Conservation (phyloP, 129 eudicot species). For the Centella asiatica region DNA sequence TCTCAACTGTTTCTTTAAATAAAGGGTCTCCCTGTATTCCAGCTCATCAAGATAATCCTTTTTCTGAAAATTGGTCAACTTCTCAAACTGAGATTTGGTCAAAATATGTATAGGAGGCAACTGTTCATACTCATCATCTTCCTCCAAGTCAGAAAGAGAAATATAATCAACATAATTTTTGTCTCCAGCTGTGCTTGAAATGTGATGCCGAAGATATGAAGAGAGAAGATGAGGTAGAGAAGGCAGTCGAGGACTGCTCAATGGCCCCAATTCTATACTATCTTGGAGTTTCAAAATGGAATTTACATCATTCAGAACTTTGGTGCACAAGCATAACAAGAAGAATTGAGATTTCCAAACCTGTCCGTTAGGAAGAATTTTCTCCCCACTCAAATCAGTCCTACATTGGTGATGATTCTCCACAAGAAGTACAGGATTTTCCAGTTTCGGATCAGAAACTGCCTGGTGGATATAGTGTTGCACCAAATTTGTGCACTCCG, state of each 20-base stretch:
- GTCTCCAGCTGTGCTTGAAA: slow-evolving; percentile 32
- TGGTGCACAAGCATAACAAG: slow-evolving; percentile 71
- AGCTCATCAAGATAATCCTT: slow-evolving; percentile 85
- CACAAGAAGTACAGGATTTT: slow-evolving; percentile 76
- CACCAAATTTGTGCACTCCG: slow-evolving; percentile 55
- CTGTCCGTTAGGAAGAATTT: slow-evolving; percentile 87
- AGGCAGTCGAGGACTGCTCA: slow-evolving; percentile 42
- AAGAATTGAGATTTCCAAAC: slow-evolving; percentile 72
- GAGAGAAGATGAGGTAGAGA: slow-evolving; percentile 91
- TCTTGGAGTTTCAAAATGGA: slow-evolving; percentile 50
- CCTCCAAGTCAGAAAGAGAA: slow-evolving; percentile 45
- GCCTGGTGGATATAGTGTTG: slow-evolving; percentile 81
- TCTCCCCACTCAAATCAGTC: slow-evolving; percentile 51
- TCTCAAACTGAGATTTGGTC: slow-evolving; percentile 68
- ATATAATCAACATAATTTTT: slow-evolving; percentile 35
- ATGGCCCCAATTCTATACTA: slow-evolving; percentile 57
- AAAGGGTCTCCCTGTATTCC: slow-evolving; percentile 92
- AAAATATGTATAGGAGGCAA: slow-evolving; percentile 91
- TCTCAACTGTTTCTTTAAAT: slow-evolving; percentile 66
- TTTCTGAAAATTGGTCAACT: slow-evolving; percentile 54
- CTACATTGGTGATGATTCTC: slow-evolving; percentile 78
- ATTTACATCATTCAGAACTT: slow-evolving; percentile 81
- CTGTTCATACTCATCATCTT: slow-evolving; percentile 75
- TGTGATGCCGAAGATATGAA: slow-evolving; percentile 60
- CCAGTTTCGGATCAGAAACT: slow-evolving; percentile 65